Base-by-base conservation (phyloP, 441 rosid species). In the Adansonia rubrostipa region DNA sequence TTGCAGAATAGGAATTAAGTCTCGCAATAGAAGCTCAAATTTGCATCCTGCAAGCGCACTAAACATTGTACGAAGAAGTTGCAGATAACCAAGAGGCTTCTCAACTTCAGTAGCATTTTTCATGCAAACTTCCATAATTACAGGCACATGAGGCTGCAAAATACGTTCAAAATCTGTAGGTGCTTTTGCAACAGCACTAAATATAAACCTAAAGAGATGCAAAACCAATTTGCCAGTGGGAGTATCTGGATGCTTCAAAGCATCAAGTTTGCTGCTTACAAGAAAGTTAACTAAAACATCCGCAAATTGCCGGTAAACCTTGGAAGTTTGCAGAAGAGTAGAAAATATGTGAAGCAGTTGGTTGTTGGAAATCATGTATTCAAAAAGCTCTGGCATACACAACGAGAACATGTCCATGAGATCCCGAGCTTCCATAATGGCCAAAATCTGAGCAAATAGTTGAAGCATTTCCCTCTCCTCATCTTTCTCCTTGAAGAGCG, bases 331-430 rank as follows among this genome's bases (percentile, higher is more conserved):
- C 87, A 95, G 74, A 78, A 95, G 97, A 17, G 93, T 85, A 7
- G 99, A 91, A 85, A 91, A 95, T 82, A 97, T 95, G 75, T 86
- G 96, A 84, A 91, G 94, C 82, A 97, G 84, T 82, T 95, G 99
- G 75, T 87, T 88, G 82, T 90, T 93, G 86, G 86, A 84, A 82
- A 92, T 90, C 97, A 97, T 95, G 97, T 92, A 93, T 82, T 95
- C 98, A 84, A 97, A 95, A 78, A 97, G 98, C 86, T 90, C 98
- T 73, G 98, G 94, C 96, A 97, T 87, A 67, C 99, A 97, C 87
- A 95, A 85, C 4, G 99, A 93, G 85, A 97, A 91, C 98, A 97
- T 92, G 85, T 97, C 99, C 99, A 95, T 93, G 17, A 95, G 96
- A 89, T 97, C 97, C 74, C 99, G 96, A 56, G 99, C 96, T 86